Conservation (phyloP, 768 basidiomycete species). For the Phaeotremella skinneri region DNA sequence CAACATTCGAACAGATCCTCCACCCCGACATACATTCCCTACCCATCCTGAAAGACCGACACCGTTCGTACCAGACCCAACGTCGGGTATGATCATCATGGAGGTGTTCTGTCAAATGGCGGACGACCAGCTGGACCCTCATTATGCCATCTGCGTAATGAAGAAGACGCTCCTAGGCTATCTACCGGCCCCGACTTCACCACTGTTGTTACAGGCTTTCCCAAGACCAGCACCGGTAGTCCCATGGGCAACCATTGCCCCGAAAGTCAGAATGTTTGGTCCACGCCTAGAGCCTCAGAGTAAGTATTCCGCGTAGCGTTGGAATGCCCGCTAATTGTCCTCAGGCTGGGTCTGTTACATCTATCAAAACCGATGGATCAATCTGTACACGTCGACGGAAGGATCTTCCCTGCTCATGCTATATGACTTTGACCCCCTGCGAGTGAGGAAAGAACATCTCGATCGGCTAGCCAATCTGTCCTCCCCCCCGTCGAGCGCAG, state of each 20-base stretch:
- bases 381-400: not conserved
- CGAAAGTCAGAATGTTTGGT: slow-evolving; percentile 40
- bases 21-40: slow-evolving; percentile 45
- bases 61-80: slow-evolving; percentile 39
- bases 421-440: slow-evolving; percentile 47
- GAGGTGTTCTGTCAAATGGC: slow-evolving; percentile 43
- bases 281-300: slow-evolving; percentile 32
- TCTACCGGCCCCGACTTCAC: slow-evolving; percentile 33
- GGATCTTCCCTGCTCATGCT: slow-evolving; percentile 19
- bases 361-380: slow-evolving; percentile 47
- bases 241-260: slow-evolving; percentile 35
- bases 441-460: slow-evolving; percentile 22
- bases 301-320: slow-evolving; percentile 19
- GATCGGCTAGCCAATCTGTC: not conserved
- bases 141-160: slow-evolving; percentile 29
- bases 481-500: not conserved
- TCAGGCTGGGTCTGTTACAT: slow-evolving; percentile 50
- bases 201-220: slow-evolving; percentile 26
- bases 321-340: not conserved
- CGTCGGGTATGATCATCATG: slow-evolving; percentile 39
- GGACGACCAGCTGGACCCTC: slow-evolving; percentile 16
- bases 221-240: slow-evolving; percentile 42
- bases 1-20: slow-evolving; percentile 47
- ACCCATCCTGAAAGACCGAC: slow-evolving; percentile 28
- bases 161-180: slow-evolving; percentile 39